phyloP scores from a whole-genome alignment of 768 basidiomycete species.

The Lactifluus piperatus region DNA sequence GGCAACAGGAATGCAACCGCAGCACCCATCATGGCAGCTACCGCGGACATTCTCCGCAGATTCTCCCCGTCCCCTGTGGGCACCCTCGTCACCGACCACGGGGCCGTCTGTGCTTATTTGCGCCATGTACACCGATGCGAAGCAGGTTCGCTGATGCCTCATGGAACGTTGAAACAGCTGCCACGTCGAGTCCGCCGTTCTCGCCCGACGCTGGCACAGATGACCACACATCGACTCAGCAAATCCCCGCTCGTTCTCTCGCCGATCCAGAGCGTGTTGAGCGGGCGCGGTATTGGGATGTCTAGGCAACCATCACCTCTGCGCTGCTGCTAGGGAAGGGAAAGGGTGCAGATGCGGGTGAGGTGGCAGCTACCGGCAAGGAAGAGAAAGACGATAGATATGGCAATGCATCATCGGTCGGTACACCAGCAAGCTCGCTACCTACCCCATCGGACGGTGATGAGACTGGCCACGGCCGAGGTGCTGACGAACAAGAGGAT shows the following conservation, averaged over 20 bases:
- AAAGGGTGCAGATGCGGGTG: background rate
- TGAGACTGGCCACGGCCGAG: background rate
- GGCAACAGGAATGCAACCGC: background rate
- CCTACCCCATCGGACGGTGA: slow-evolving; percentile 42
- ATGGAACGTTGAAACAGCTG: background rate
- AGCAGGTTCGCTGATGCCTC: background rate
- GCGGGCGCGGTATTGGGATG: slow-evolving; percentile 8
- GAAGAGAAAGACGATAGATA: slow-evolving; percentile 2
- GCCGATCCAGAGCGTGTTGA: slow-evolving; percentile 18
- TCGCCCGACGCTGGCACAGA: slow-evolving; percentile 19
- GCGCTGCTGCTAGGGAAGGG: slow-evolving; percentile 1
- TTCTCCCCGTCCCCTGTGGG: slow-evolving; percentile 1
- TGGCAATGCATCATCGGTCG: slow-evolving; percentile 29
- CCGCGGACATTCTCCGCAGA: slow-evolving; percentile 2
- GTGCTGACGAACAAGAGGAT: slow-evolving; percentile 5
- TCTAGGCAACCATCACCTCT: slow-evolving; percentile 5
- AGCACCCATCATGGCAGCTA: slow-evolving; percentile 10
- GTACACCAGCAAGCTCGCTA: slow-evolving; percentile 36
- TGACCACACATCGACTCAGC: background rate
- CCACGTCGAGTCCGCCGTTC: slow-evolving; percentile 19
- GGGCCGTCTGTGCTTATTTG: background rate
- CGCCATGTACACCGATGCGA: slow-evolving; percentile 15
- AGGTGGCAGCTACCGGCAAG: background rate
- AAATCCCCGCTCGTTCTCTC: slow-evolving; percentile 2
- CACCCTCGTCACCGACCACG: background rate